Percentiles rank a stretch among this genome's conserved stretches.
These are phyloP conservation scores for Discostella stelligeroides DNA, from an alignment of 108 stramenopile species.

Conservation along the genomic window DNA sequence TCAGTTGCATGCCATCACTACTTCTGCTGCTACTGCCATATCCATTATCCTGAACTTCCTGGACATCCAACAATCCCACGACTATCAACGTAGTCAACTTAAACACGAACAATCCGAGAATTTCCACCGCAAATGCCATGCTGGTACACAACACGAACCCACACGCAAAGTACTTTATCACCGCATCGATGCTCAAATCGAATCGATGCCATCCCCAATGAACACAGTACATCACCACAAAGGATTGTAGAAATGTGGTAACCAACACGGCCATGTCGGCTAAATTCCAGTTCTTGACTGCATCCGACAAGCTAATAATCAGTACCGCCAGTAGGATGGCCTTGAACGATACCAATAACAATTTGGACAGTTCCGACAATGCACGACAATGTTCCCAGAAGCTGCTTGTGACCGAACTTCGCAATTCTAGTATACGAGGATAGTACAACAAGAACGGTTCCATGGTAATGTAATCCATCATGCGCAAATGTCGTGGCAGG, in stretches of 20 bases:
- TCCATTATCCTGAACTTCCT: constrained; percentile 58
- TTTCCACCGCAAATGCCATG: constrained; percentile 69
- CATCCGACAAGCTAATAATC: constrained; percentile 29
- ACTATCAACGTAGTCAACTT: constrained; percentile 38
- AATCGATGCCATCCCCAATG: constrained; percentile 67
- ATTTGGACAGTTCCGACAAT: constrained; percentile 40
- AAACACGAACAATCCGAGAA: constrained; percentile 54
- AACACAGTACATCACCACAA: constrained; percentile 54
- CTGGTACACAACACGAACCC: constrained; percentile 76
- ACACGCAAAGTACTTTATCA: constrained; percentile 79
- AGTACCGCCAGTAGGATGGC: constrained; percentile 39
- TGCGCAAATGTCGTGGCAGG: constrained; percentile 55
- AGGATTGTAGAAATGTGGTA: constrained; percentile 66
- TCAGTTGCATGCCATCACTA: too few species aligned
- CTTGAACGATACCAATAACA: constrained; percentile 35
- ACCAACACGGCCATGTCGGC: constrained; percentile 45
- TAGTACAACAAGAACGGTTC: constrained; percentile 74
- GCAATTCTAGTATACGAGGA: constrained; percentile 46
- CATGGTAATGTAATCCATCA: constrained; percentile 81
- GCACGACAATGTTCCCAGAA: constrained; percentile 43
- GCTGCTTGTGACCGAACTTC: not conserved
- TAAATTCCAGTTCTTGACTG: constrained; percentile 33
- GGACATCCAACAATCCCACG: constrained; percentile 53
- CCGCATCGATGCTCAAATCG: constrained; percentile 77
- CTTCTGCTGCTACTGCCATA: constrained; percentile 30